Evolutionary conservation across 2,329 filamentous ascomycete species (phyloP), one percentile per base, ranked within the genome.

Genomic region (Fusarium sp.): DNA sequence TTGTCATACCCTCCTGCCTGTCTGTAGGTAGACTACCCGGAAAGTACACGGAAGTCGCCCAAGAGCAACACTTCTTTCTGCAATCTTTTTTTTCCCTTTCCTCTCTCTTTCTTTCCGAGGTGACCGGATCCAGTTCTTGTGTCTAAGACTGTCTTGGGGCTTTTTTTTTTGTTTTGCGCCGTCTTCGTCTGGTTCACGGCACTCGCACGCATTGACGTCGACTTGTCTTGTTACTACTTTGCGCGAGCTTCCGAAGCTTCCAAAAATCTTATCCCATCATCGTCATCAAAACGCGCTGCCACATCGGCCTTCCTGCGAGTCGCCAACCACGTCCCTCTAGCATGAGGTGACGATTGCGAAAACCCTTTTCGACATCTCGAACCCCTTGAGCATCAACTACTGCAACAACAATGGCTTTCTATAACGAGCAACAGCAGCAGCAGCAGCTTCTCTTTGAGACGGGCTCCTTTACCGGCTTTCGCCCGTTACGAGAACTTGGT

Each of bases 381-480:
- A 52, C 39, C 55, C 41, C 7, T 14, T 44, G 53, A 67, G 67
- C 52, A 66, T 53, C 44, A 39, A 54, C 41, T 26, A 26, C 55
- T 44, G 50, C 49, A 49, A 70, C 69, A 69, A 77, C 70, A 69
- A 77, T 81, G 79, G 75, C 74, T 71, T 46, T 71, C 59, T 74
- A 75, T 71, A 63, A 62, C 64, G 71, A 76, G 68, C 85, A 87
- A 78, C 79, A 84, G 80, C 70, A 77, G 67, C 85, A 87, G 78
- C 85, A 87, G 78, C 79, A 84, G 80, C 80, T 83, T 75, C 77
- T 88, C 63, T 79, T 83, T 74, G 82, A 82, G 74, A 87, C 88
- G 58, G 89, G 88, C 73, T 90, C 89, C 62, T 86, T 90, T 76
- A 84, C 87, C 18, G 89, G 89, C 70, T 85, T 85, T 71, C 84